A percentile compares a stretch with the other conserved stretches of the same genome.
These are phyloP conservation scores for Apocynum venetum DNA, from an alignment of 257 asterid species.

Conservation along the genomic window DNA sequence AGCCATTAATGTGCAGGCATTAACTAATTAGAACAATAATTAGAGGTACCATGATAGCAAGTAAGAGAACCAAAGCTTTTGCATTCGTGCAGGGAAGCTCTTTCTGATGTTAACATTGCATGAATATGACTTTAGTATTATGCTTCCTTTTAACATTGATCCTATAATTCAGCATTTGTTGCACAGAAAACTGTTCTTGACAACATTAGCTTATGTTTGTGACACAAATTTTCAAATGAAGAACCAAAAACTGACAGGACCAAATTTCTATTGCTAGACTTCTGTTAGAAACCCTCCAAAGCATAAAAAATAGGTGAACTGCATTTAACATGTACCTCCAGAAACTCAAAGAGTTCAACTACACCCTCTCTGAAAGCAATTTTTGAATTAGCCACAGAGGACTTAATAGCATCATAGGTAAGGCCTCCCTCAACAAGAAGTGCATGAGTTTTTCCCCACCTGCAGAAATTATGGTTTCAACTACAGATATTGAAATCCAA, in stretches of 20 bases:
- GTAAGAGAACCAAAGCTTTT: neutral
- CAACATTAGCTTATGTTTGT: neutral
- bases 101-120: neutral
- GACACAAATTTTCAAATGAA: neutral
- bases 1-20: neutral
- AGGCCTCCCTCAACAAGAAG: conserved; percentile 94
- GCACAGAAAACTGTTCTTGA: conserved; percentile 1
- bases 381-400: conserved; percentile 67
- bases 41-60: neutral
- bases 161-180: neutral
- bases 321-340: conserved; percentile 55
- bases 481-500: conserved; percentile 16
- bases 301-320: conserved; percentile 13
- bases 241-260: neutral
- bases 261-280: neutral
- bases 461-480: conserved; percentile 29
- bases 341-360: conserved; percentile 72
- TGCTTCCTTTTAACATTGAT: neutral
- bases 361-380: conserved; percentile 86
- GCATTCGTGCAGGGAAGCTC: neutral
- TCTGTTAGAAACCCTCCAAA: conserved; percentile 19
- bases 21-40: neutral
- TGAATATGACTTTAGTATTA: neutral
- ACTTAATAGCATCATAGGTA: conserved; percentile 53
- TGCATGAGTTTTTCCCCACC: conserved; percentile 92